These are phyloP conservation scores for Penicillium sp. DNA, from an alignment of 2,329 filamentous ascomycete genomes.

Conservation along the genomic window DNA sequence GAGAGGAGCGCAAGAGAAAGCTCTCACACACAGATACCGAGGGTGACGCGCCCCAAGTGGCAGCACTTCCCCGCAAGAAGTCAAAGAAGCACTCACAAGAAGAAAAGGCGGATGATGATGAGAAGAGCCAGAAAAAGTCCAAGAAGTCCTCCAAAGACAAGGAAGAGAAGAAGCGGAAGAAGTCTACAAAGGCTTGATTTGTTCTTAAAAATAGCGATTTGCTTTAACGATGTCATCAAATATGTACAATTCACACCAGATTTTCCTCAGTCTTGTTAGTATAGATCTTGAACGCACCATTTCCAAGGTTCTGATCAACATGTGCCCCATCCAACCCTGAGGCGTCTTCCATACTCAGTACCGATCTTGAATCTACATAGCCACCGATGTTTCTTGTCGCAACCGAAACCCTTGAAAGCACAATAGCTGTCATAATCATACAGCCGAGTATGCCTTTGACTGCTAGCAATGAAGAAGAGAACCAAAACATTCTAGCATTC, in stretches of 20 bases:
- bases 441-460: too few species aligned
- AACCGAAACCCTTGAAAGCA: too few species aligned
- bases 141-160: conserved; percentile 40
- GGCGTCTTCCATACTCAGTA: not conserved
- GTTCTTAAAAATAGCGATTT: conserved; percentile 20
- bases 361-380: not conserved
- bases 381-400: not conserved
- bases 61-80: conserved; percentile 38
- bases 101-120: conserved; percentile 15
- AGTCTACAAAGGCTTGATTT: conserved; percentile 37
- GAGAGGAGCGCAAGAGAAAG: conserved; percentile 42
- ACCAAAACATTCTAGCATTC: too few species aligned
- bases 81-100: conserved; percentile 39
- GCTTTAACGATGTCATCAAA: conserved; percentile 20
- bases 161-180: conserved; percentile 45
- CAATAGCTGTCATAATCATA: too few species aligned
- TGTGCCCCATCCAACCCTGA: not conserved
- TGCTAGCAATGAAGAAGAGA: too few species aligned
- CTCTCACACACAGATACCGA: conserved; percentile 34
- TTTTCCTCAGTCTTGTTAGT: not conserved
- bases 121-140: conserved; percentile 25
- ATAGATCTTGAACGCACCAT: too few species aligned
- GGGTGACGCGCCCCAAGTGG: conserved; percentile 25
- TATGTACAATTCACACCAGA: conserved; percentile 18
- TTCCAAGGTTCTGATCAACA: not conserved